These are phyloP conservation scores for Mortierella sp. DNA, from an alignment of 371 early-diverging fungal species.

Conservation along the genomic window DNA sequence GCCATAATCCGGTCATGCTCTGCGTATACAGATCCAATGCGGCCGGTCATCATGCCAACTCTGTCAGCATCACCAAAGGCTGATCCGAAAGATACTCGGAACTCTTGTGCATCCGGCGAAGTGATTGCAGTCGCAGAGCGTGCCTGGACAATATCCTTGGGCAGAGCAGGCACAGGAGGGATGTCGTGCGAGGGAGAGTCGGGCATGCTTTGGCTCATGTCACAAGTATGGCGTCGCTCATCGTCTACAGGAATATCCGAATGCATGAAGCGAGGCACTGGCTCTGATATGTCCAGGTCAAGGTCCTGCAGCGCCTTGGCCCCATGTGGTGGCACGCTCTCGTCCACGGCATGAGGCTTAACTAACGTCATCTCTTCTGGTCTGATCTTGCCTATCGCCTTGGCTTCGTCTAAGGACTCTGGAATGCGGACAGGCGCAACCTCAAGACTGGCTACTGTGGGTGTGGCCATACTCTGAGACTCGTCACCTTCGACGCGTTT, in stretches of 20 bases:
- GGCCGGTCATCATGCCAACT: constrained; percentile 16
- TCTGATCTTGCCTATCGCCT: constrained; percentile 7
- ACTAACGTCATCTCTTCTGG: not conserved
- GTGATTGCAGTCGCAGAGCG: constrained; percentile 4
- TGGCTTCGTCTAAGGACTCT: constrained; percentile 9
- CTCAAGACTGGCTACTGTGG: constrained; percentile 34
- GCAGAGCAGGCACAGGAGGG: constrained; percentile 42
- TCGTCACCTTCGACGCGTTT: constrained; percentile 6
- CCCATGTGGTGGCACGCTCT: not conserved
- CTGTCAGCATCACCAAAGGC: constrained; percentile 27
- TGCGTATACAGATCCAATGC: constrained; percentile 18
- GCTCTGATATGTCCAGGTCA: constrained; percentile 11
- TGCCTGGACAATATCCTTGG: constrained; percentile 23
- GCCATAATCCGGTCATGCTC: not conserved
- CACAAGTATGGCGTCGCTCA: constrained; percentile 52
- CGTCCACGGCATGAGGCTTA: constrained; percentile 3
- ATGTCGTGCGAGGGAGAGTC: constrained; percentile 10
- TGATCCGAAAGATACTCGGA: constrained; percentile 45
- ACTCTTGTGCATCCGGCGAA: constrained; percentile 9
- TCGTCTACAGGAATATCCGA: constrained; percentile 40
- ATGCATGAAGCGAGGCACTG: constrained; percentile 21
- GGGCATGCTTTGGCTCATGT: constrained; percentile 45
- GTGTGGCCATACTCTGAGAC: constrained; percentile 16
- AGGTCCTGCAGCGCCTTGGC: constrained; percentile 1
- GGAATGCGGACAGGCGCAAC: constrained; percentile 22